phyloP scores from a whole-genome alignment of 805 yeast genomes.

The Ogataea methanolica region DNA sequence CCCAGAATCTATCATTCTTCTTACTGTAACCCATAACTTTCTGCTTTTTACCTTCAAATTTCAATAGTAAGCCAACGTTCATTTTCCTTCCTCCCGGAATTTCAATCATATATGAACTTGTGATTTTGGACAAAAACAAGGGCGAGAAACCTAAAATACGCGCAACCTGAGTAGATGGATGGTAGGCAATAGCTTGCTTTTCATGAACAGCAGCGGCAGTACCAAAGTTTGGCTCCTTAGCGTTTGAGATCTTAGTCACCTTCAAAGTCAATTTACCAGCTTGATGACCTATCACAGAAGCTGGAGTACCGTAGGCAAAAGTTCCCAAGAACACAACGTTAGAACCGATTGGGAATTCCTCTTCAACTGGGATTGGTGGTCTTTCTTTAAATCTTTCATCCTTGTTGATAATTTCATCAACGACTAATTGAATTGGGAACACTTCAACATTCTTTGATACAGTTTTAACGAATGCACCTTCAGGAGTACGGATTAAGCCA shows the following conservation, averaged over 20 bases:
- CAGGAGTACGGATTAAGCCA: slow-evolving; percentile 65
- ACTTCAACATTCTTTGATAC: slow-evolving; percentile 47
- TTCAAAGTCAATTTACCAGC: slow-evolving; percentile 39
- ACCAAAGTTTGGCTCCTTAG: slow-evolving; percentile 66
- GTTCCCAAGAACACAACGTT: slow-evolving; percentile 79
- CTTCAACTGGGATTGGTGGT: slow-evolving; percentile 69
- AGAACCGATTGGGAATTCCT: slow-evolving; percentile 74
- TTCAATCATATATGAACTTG: slow-evolving; percentile 64
- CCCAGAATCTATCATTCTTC: slow-evolving; percentile 69
- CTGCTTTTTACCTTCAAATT: slow-evolving; percentile 70
- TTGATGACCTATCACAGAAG: slow-evolving; percentile 58
- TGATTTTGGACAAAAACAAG: slow-evolving; percentile 67
- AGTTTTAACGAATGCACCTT: slow-evolving; percentile 78
- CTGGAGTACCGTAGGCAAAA: slow-evolving; percentile 82
- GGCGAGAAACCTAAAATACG: slow-evolving; percentile 53
- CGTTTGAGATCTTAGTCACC: slow-evolving; percentile 44
- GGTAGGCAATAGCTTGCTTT: slow-evolving; percentile 49
- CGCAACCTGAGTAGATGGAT: slow-evolving; percentile 61
- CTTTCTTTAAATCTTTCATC: slow-evolving; percentile 73
- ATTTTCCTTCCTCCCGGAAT: slow-evolving; percentile 46
- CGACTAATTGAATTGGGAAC: slow-evolving; percentile 78
- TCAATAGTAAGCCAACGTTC: slow-evolving; percentile 80
- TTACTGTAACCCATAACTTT: slow-evolving; percentile 88
- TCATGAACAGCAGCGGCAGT: slow-evolving; percentile 55
- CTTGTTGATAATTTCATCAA: slow-evolving; percentile 64